phyloP scores from a whole-genome alignment of 768 basidiomycete species.

The Russula sp. region DNA sequence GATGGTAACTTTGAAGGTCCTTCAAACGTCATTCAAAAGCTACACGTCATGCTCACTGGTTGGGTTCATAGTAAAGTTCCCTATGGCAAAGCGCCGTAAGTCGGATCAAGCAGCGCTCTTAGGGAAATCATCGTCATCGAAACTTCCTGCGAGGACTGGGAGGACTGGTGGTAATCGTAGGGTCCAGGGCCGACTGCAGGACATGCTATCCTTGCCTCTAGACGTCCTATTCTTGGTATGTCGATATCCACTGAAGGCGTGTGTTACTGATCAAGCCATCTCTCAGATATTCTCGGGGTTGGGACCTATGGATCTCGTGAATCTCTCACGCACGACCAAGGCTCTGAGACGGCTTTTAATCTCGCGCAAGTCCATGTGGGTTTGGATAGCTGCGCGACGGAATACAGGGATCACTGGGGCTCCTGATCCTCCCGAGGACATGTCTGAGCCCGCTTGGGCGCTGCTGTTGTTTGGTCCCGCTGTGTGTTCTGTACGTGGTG shows the following conservation, averaged over 20 bases:
- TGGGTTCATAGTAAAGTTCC: background rate
- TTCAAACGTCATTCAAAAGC: background rate
- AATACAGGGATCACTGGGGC: background rate
- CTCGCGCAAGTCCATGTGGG: conserved; percentile 17
- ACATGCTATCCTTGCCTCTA: conserved; percentile 15
- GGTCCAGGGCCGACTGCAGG: conserved; percentile 16
- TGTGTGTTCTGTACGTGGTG: conserved; percentile 12
- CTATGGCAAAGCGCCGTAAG: conserved; percentile 9
- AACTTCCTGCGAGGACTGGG: background rate
- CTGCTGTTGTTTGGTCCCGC: conserved; percentile 17
- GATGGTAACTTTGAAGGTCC: conserved; percentile 1
- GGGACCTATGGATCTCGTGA: conserved; percentile 17
- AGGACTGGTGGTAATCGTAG: background rate
- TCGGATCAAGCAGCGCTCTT: background rate
- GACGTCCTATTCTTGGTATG: conserved; percentile 18
- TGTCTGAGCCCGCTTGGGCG: conserved; percentile 21
- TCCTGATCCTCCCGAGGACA: conserved; percentile 20
- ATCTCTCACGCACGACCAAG: conserved; percentile 18
- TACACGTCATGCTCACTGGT: background rate
- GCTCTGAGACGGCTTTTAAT: conserved; percentile 15
- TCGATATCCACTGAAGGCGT: background rate
- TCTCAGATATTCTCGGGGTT: conserved; percentile 11
- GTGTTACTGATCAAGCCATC: background rate
- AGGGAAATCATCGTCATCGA: background rate
- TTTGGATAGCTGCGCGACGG: conserved; percentile 14